Percentiles rank a stretch among this genome's conserved stretches.
phyloP scores from a whole-genome alignment of 495 filamentous ascomycete genomes.

The Podospora anserina region DNA sequence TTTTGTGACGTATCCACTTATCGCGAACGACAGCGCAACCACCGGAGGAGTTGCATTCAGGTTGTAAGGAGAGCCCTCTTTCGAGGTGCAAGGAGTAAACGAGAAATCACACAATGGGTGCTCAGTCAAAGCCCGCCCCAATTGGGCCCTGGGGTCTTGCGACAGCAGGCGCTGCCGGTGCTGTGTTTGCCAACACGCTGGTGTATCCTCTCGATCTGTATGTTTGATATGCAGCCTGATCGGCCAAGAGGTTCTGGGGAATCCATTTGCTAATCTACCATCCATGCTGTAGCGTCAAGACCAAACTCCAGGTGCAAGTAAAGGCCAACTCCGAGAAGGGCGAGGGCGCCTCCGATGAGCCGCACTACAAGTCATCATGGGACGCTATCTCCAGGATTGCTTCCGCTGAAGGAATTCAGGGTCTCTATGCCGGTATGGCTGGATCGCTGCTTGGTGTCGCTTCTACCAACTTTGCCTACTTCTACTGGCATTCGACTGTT shows the following conservation, averaged over 20 bases:
- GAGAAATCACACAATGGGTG: constrained; percentile 58
- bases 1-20: not conserved
- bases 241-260: not conserved
- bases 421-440: constrained; percentile 84
- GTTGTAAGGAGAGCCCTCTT: not conserved
- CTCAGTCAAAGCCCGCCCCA: constrained; percentile 70
- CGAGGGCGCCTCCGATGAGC: constrained; percentile 41
- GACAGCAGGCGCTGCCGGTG: constrained; percentile 87
- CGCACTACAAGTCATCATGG: constrained; percentile 79
- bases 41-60: not conserved
- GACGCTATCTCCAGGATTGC: constrained; percentile 87
- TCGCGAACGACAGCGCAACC: not conserved
- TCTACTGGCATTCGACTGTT: constrained; percentile 97
- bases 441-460: constrained; percentile 88
- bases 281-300: constrained; percentile 70
- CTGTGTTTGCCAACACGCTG: constrained; percentile 89
- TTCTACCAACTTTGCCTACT: constrained; percentile 98
- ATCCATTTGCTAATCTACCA: constrained; percentile 17
- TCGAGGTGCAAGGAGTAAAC: constrained; percentile 2
- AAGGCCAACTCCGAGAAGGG: constrained; percentile 50
- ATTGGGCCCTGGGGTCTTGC: constrained; percentile 94
- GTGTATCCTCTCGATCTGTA: constrained; percentile 98
- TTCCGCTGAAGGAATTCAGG: constrained; percentile 72
- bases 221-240: constrained; percentile 31
- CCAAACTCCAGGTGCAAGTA: constrained; percentile 93